Percentiles rank a stretch among this genome's conserved stretches.
phyloP scores from a whole-genome alignment of 176 grass and related monocot genomes.

The Triticum dicoccoides region DNA sequence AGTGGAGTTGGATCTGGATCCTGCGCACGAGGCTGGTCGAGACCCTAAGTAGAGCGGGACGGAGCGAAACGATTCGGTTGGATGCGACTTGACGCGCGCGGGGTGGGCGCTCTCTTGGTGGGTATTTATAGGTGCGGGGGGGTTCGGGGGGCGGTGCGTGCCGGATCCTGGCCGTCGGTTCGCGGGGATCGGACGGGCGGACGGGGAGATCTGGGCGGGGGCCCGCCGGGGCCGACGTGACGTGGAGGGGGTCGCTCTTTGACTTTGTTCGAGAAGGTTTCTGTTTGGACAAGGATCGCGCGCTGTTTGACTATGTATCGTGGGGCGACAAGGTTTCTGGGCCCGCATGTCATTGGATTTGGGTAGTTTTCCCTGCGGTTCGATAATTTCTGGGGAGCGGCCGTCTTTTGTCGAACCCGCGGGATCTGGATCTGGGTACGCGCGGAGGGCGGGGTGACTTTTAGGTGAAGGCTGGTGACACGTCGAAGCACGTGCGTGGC shows the following conservation, averaged over 20 bases:
- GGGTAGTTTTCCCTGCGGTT: accelerated
- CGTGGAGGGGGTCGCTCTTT: constrained; percentile 43
- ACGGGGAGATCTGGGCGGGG: background rate
- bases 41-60: constrained; percentile 17
- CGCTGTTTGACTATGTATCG: accelerated
- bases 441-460: constrained; percentile 27
- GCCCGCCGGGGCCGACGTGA: constrained; percentile 25
- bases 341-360: accelerated
- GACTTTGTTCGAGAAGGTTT: constrained; percentile 34
- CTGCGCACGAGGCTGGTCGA: background rate
- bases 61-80: background rate
- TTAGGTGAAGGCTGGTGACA: constrained; percentile 24
- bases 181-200: constrained; percentile 35
- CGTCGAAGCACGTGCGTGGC: constrained; percentile 20
- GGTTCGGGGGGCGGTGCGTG: background rate
- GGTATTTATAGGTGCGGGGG: constrained; percentile 44
- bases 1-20: background rate
- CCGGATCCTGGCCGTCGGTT: constrained; percentile 32
- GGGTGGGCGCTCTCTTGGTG: background rate
- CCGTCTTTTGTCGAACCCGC: constrained; percentile 49
- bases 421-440: constrained; percentile 23
- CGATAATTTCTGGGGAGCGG: background rate
- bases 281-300: background rate
- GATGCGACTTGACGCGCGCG: constrained; percentile 22
- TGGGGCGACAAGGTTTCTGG: accelerated